These are phyloP conservation scores for Lactifluus volemus DNA, from an alignment of 768 basidiomycete genomes.

Conservation along the genomic window DNA sequence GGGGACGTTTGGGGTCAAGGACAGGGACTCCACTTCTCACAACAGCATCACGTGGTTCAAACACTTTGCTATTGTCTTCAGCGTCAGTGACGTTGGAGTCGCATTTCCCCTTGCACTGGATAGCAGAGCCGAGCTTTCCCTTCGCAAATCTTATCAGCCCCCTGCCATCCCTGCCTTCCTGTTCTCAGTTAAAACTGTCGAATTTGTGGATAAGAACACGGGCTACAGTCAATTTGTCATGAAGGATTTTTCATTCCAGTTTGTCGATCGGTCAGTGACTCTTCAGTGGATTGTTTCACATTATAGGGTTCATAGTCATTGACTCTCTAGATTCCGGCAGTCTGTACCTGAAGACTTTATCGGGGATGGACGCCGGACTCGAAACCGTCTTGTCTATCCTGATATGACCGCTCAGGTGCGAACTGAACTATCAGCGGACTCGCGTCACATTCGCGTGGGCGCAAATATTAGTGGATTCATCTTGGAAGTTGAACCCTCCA, in stretches of 20 bases:
- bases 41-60: constrained; percentile 44
- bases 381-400: constrained; percentile 70
- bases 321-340: constrained; percentile 64
- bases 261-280: constrained; percentile 58
- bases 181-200: constrained; percentile 69
- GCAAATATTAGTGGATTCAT: constrained; percentile 79
- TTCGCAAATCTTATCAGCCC: constrained; percentile 31
- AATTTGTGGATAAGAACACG: constrained; percentile 63
- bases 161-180: constrained; percentile 69
- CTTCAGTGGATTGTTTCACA: neutral
- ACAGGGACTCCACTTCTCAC: constrained; percentile 31
- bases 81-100: constrained; percentile 66
- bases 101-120: constrained; percentile 78
- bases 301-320: neutral
- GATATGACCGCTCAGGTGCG: constrained; percentile 70
- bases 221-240: constrained; percentile 74
- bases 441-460: constrained; percentile 49
- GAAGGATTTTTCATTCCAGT: constrained; percentile 73
- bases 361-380: constrained; percentile 55
- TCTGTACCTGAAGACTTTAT: constrained; percentile 59
- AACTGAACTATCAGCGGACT: constrained; percentile 39
- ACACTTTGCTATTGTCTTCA: constrained; percentile 44
- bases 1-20: constrained; percentile 60
- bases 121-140: constrained; percentile 45
- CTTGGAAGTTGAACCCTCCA: constrained; percentile 73